Base-by-base conservation (phyloP, 75 land plant genomes). In the Gnetum montanum region DNA sequence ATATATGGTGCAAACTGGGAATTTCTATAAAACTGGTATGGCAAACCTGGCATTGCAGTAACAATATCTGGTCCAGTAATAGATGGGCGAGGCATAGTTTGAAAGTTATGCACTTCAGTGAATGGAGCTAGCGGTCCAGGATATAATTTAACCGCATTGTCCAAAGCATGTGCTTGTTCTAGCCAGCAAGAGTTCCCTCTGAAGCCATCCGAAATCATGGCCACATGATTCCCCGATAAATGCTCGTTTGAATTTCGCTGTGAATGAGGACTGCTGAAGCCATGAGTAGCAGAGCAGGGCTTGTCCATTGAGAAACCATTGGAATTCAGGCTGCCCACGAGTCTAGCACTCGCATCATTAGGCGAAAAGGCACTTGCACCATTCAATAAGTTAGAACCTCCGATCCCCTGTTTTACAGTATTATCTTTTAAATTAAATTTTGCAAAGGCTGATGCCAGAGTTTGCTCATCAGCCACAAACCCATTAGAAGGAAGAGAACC, bases 381-480 rank as follows among this genome's bases (percentile, higher is more conserved):
- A 36, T 64, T 54, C 23, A 31, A 26, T 45, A 22, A 46, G 16
- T 15, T 4, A 19, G 58, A 1, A 46, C 49, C 10, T 31, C 60
- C 29, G 19, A 34, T 51, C 2, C 23, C 11, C 41, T 55, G 31
- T 31, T 37, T 31, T 27, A 30, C 12, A 16, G 23, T 47, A 13
- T 44, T 51, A 18, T 49, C 66, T 26, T 13, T 54, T 4, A 68
- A 62, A 35, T 58, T 69, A 6, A 74, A n/a, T 18, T 64, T 44
- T 26, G 40, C 52, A 46, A 74, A 69, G 30, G 67, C 67, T 59
- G 59, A 54, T 58, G 68, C 55, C 72, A 69, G 60, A 48, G 62
- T 45, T 25, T 65, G 67, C 23, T 59, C 63, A 54, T 54, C 59
- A 15, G 49, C 29, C 0, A 57, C n/a, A 27, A 37, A 23, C 1